Evolutionary conservation across 768 basidiomycete species (phyloP).

Genomic region (Fomitopsis serialis): DNA sequence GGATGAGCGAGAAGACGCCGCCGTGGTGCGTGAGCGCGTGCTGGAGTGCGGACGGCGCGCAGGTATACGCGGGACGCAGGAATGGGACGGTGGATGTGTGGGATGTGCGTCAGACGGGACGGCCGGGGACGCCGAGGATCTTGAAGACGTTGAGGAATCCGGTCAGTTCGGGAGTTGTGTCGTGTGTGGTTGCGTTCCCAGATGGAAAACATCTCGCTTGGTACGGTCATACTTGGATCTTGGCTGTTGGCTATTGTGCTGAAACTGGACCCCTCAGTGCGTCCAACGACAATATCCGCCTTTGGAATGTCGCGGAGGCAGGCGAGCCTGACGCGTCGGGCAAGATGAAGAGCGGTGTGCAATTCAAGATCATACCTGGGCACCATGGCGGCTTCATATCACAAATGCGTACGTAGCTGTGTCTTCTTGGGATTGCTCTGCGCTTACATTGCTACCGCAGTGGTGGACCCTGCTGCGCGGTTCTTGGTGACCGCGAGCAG

Average conservation of each 20-base stretch:
- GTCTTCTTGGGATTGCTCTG: conserved; percentile 9
- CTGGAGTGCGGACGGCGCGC: conserved; percentile 86
- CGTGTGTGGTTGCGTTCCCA: conserved; percentile 86
- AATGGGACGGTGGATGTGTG: conserved; percentile 91
- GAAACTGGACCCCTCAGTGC: conserved; percentile 45
- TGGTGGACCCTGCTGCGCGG: conserved; percentile 77
- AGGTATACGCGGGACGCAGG: conserved; percentile 86
- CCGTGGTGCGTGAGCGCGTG: conserved; percentile 91
- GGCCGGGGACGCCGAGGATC: conserved; percentile 65
- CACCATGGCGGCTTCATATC: conserved; percentile 95
- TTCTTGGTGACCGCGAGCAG: conserved; percentile 92
- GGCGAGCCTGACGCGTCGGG: conserved; percentile 60
- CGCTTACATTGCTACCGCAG: conserved; percentile 33
- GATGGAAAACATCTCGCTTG: conserved; percentile 89
- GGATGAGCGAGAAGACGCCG: conserved; percentile 88
- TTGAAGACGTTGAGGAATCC: conserved; percentile 85
- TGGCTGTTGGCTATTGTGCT: conserved; percentile 1
- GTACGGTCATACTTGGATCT: conserved; percentile 39
- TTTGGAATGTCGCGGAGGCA: conserved; percentile 88
- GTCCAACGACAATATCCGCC: conserved; percentile 85
- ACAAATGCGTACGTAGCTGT: conserved; percentile 62
- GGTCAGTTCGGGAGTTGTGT: conserved; percentile 83
- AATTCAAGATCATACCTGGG: conserved; percentile 93
- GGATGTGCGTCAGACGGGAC: conserved; percentile 84
- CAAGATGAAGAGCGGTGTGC: conserved; percentile 62